These are phyloP conservation scores for Arachis hypogaea DNA, from an alignment of 306 rosid genomes.

Conservation along the genomic window DNA sequence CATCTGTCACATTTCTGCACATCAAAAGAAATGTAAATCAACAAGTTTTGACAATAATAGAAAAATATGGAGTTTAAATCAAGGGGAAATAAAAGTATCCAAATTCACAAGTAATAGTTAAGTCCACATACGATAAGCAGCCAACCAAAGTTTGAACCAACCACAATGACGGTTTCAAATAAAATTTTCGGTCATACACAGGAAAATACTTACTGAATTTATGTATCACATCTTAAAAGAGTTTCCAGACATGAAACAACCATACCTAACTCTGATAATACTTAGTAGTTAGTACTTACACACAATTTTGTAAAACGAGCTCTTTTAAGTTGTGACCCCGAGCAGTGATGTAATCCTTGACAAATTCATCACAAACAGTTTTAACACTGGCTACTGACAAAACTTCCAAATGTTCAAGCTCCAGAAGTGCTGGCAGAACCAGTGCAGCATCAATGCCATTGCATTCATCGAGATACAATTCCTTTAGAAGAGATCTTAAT, in stretches of 20 bases:
- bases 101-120: constrained; percentile 10
- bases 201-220: background rate
- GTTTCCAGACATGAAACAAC: constrained; percentile 25
- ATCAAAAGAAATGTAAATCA: constrained; percentile 37
- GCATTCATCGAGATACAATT: constrained; percentile 81
- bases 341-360: constrained; percentile 53
- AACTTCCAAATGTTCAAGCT: constrained; percentile 74
- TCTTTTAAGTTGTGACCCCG: constrained; percentile 75
- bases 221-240: constrained; percentile 15
- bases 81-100: constrained; percentile 3
- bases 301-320: constrained; percentile 71
- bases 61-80: constrained; percentile 15
- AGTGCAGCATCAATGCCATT: constrained; percentile 56
- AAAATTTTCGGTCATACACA: too few species aligned
- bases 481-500: constrained; percentile 64
- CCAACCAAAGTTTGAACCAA: background rate
- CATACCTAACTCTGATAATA: constrained; percentile 13
- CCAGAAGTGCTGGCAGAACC: constrained; percentile 62
- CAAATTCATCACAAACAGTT: constrained; percentile 61
- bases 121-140: constrained; percentile 21
- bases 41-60: constrained; percentile 21
- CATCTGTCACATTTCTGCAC: constrained; percentile 81
- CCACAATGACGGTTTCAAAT: too few species aligned
- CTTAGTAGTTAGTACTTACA: constrained; percentile 62
- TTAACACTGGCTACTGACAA: constrained; percentile 73